These are phyloP conservation scores for Elsinoe perseae DNA, from an alignment of 2,329 filamentous ascomycete species.

Conservation along the genomic window DNA sequence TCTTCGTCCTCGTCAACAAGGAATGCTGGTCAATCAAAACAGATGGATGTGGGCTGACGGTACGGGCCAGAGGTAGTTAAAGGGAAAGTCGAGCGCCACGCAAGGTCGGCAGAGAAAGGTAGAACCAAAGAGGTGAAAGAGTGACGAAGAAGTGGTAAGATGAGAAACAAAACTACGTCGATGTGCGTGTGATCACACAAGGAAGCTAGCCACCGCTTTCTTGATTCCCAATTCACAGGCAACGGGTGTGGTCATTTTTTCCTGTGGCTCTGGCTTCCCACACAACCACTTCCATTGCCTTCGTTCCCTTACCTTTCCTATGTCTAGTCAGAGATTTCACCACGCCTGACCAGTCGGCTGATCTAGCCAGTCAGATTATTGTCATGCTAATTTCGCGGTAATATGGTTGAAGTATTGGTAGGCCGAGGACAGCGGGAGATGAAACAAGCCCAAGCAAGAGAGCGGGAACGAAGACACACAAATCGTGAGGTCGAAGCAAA, in stretches of 20 bases:
- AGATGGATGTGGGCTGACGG: neutral
- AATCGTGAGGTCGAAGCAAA: neutral
- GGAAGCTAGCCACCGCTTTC: neutral
- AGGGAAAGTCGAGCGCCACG: slow-evolving; percentile 7
- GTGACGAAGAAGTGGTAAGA: slow-evolving; percentile 11
- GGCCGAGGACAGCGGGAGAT: slow-evolving; percentile 4
- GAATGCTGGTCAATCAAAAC: slow-evolving; percentile 15
- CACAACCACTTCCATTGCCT: neutral
- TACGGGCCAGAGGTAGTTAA: neutral
- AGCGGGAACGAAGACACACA: neutral
- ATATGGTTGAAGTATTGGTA: neutral
- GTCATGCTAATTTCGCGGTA: slow-evolving; percentile 3
- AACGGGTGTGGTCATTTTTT: neutral
- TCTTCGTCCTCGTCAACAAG: slow-evolving; percentile 6
- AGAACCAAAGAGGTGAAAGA: neutral
- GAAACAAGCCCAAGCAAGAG: no score
- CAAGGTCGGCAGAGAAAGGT: slow-evolving; percentile 2
- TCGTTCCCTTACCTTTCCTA: neutral
- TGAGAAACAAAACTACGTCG: slow-evolving; percentile 12
- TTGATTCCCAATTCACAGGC: neutral
- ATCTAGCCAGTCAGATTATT: neutral
- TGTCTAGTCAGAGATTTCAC: slow-evolving; percentile 10
- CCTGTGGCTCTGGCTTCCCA: neutral
- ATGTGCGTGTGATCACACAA: slow-evolving; percentile 5
- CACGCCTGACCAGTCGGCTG: neutral